Base-by-base conservation (phyloP, 208 protist genomes). In the Eutreptiella sp. region DNA sequence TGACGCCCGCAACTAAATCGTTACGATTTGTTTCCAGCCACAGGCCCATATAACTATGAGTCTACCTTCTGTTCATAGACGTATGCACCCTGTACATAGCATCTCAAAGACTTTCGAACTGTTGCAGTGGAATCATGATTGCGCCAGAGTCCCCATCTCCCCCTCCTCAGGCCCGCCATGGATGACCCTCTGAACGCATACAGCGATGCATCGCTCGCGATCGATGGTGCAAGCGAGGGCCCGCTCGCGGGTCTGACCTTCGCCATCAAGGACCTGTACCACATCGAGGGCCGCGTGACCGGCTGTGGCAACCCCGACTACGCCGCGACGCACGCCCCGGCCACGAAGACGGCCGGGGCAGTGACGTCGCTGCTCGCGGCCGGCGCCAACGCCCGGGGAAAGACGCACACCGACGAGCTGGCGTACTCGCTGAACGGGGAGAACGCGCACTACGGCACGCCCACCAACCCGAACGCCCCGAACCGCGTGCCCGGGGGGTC, bases 401-500 rank as follows among this genome's bases (percentile, higher is more conserved):
- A 57, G 36, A 42, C 50, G n/a, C 14, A 41, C 9, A 57, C 28
- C 31, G 14, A 36, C 28, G 50, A 57, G 29, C 31, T 57, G 26
- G 50, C 50, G 50, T 57, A 11, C 21, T 27, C n/a, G 14, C 23
- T 57, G 24, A 7, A 14, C 14, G 50, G 50, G 16, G 7, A 32
- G 7, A 57, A 57, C 36, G 7, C 33, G 7, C 36, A 42, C n/a
- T 57, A 57, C 29, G 50, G 50, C 7, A 57, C 50, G 11, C 50
- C 50, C n/a, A 11, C 24, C 31, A 57, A 57, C 36, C 11, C 50
- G 16, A 26, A 14, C 11, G 16, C 31, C n/a, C 50, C 50, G 14
- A 19, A 36, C 26, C 14, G 31, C 11, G 7, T 57, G 32, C 54
- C 54, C 46, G 54, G 54, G 14, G 54, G 54, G 31, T 62, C 54